Conservation (phyloP, 208 protist species). For the Trypanosoma theileri region DNA sequence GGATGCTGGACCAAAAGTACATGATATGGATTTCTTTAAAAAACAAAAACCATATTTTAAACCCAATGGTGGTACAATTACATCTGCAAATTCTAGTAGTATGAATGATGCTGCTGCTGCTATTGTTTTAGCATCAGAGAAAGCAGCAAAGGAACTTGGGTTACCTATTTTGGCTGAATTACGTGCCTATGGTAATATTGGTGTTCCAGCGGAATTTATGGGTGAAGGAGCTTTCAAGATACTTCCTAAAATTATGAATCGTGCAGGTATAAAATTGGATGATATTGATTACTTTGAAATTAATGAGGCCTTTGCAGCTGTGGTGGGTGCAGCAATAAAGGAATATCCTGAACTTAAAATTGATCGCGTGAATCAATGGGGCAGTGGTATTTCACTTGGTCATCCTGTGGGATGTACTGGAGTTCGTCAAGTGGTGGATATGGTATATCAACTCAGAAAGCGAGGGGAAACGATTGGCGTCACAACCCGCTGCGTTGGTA, state of each 20-base stretch:
- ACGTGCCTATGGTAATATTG: constrained; percentile 86
- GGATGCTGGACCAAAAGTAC: constrained; percentile 90
- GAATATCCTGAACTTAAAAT: constrained; percentile 77
- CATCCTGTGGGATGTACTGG: constrained; percentile 95
- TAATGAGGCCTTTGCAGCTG: constrained; percentile 97
- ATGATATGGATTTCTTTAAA: constrained; percentile 84
- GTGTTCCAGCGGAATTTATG: constrained; percentile 90
- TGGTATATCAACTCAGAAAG: constrained; percentile 70
- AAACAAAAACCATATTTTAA: constrained; percentile 88
- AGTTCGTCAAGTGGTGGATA: constrained; percentile 82
- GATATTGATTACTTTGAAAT: constrained; percentile 94
- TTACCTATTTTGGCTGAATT: constrained; percentile 86
- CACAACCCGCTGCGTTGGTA: constrained; percentile 95
- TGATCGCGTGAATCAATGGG: constrained; percentile 93
- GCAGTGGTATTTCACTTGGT: constrained; percentile 94
- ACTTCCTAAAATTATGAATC: constrained; percentile 77
- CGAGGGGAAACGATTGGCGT: constrained; percentile 62
- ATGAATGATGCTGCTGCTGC: constrained; percentile 92
- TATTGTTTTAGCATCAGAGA: constrained; percentile 75
- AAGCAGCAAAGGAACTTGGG: constrained; percentile 72
- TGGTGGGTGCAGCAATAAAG: constrained; percentile 87
- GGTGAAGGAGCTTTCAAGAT: constrained; percentile 89
- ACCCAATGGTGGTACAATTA: constrained; percentile 90
- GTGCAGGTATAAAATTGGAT: constrained; percentile 39
- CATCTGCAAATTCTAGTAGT: constrained; percentile 88